A percentile compares a stretch with the other conserved stretches of the same genome.
Evolutionary conservation across 257 asterid genomes (phyloP).

Genomic region (Osmanthus fragrans): DNA sequence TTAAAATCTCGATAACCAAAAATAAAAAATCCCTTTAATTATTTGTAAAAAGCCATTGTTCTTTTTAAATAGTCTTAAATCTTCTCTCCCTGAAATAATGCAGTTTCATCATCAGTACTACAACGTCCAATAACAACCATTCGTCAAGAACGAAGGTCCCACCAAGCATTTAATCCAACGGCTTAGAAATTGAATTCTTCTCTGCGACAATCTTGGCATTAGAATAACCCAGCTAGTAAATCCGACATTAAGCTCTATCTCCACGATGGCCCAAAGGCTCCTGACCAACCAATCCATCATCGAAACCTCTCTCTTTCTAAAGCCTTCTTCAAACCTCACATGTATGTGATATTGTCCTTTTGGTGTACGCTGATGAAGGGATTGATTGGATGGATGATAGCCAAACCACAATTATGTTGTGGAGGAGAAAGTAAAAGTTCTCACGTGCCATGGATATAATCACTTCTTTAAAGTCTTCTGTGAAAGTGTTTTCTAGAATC

Average conservation of each 20-base stretch:
- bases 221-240: not conserved
- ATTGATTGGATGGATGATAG: not conserved
- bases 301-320: not conserved
- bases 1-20: not conserved
- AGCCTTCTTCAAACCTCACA: not conserved
- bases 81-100: conserved; percentile 2
- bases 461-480: not conserved
- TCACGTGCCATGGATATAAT: not conserved
- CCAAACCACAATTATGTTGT: not conserved
- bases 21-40: no score
- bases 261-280: not conserved
- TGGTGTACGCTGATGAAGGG: not conserved
- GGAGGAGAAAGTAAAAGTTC: not conserved
- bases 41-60: not conserved
- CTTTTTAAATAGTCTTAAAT: not conserved
- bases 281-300: not conserved
- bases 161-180: not conserved
- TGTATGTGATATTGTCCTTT: not conserved
- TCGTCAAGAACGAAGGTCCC: not conserved
- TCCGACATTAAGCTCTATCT: not conserved
- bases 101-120: conserved; percentile 4
- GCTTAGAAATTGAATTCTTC: not conserved
- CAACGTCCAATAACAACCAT: conserved; percentile 23
- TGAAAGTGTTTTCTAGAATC: not conserved
- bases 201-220: not conserved